Evolutionary conservation across 352 stramenopile species (phyloP), one percentile per base, ranked within the genome.

Genomic region (Globisporangium nagaii): DNA sequence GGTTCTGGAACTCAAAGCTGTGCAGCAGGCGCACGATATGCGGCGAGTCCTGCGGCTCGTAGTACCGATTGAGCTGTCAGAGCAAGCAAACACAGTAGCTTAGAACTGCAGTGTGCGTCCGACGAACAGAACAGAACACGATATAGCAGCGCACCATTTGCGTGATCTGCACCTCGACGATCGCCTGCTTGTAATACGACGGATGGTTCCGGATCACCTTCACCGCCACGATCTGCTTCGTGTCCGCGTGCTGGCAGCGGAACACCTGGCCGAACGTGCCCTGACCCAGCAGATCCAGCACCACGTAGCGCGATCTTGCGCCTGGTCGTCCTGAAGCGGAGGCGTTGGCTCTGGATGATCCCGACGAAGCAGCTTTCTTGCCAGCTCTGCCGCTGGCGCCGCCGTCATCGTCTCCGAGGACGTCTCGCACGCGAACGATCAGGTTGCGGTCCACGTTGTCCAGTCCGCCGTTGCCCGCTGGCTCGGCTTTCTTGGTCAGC

Each of bases 191-290:
- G 63, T 96, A 72, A 32, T 90, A 77, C 62, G 98, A 98, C 30
- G 89, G 84, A 55, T 93, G 93, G 61, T 86, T 98, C 66, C 98
- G 98, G 59, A 99, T 98, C 53, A 99, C 97, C 68, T 98, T 98
- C 56, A 98, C 95, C 1, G 91, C 92, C 8, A 98, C 91, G 45
- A 96, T 78, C 48, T 79, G 61, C 27, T 91, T 72, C 7, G 73
- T 90, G 34, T 74, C 46, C 5, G 63, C 30, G 56, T 86, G 65
- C 8, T 68, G 65, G 9, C 68, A 76, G 30, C 72, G 58, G 31
- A 84, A 71, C 12, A 86, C 75, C 45, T 85, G 71, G 0, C 75
- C 75, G 39, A 86, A 86, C n/a, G 75, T 78, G 25, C 75, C 75
- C 53, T 97, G 96, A 8, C 96, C 96, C 49, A 99, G 96, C 51